Conservation (phyloP, 2,329 filamentous ascomycete species). For the Hyphodiscus sp. region DNA sequence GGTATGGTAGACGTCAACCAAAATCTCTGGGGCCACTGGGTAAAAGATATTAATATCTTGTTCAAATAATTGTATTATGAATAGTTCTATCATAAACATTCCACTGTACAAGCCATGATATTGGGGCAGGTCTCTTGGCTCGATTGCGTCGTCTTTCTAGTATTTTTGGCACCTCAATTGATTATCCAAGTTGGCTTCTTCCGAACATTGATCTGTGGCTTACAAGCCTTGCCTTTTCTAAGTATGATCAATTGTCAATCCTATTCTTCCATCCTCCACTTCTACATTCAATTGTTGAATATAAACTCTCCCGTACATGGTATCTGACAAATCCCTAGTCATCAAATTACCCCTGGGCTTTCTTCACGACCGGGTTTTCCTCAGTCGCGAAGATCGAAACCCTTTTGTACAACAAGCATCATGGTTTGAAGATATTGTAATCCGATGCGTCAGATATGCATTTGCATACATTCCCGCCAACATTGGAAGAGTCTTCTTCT, state of each 20-base stretch:
- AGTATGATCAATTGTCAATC: slow-evolving; percentile 37
- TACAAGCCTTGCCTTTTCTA: slow-evolving; percentile 64
- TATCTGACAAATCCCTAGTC: slow-evolving; percentile 36
- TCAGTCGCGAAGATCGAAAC: slow-evolving; percentile 38
- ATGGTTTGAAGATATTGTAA: slow-evolving; percentile 69
- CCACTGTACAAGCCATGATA: slow-evolving; percentile 51
- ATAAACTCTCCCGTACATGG: slow-evolving; percentile 16
- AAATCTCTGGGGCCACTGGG: neutral
- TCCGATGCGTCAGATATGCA: slow-evolving; percentile 71
- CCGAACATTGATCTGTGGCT: slow-evolving; percentile 48
- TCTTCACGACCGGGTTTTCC: slow-evolving; percentile 50
- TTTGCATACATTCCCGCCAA: slow-evolving; percentile 64
- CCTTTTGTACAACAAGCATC: slow-evolving; percentile 65
- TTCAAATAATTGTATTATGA: neutral
- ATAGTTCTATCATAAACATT: neutral
- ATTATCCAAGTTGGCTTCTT: slow-evolving; percentile 60
- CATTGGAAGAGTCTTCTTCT: slow-evolving; percentile 72
- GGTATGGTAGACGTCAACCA: neutral
- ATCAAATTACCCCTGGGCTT: slow-evolving; percentile 53
- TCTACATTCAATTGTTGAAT: neutral
- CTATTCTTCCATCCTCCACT: neutral
- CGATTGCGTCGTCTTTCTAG: slow-evolving; percentile 67
- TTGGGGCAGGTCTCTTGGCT: slow-evolving; percentile 67
- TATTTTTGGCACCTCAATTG: slow-evolving; percentile 66
- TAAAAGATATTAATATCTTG: neutral